phyloP scores from a whole-genome alignment of 768 basidiomycete genomes.

The Panaeolus papilionaceus region DNA sequence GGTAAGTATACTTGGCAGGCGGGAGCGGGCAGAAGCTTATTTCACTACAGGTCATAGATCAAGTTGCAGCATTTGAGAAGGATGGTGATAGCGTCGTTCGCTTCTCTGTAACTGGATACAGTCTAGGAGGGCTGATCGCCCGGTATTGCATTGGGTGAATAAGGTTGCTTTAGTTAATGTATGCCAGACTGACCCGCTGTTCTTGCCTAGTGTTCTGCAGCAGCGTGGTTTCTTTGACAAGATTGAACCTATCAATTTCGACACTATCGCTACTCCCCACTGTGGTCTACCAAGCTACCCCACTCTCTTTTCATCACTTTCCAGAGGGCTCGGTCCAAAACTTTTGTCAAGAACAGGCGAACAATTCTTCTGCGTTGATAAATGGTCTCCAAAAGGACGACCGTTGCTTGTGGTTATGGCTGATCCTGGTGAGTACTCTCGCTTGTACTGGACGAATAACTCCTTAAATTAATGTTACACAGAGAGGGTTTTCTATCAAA shows the following conservation, averaged over 20 bases:
- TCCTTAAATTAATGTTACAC: not conserved
- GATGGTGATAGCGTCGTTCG: constrained; percentile 65
- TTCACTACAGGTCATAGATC: constrained; percentile 55
- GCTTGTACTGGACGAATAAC: too few species aligned
- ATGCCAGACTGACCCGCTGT: not conserved
- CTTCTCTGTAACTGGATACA: constrained; percentile 81
- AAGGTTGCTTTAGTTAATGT: constrained; percentile 28
- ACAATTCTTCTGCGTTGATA: constrained; percentile 77
- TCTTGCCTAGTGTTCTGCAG: constrained; percentile 57
- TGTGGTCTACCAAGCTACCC: constrained; percentile 74
- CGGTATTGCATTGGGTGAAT: constrained; percentile 76
- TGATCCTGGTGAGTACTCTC: constrained; percentile 64
- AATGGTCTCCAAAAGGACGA: constrained; percentile 70
- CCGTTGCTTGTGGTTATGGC: constrained; percentile 80
- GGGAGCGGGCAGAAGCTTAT: not conserved
- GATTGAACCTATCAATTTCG: constrained; percentile 79
- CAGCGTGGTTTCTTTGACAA: constrained; percentile 75
- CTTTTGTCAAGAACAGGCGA: constrained; percentile 82
- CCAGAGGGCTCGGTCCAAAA: constrained; percentile 64
- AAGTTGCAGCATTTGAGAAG: constrained; percentile 56
- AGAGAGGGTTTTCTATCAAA: constrained; percentile 82
- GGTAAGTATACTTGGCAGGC: constrained; percentile 44
- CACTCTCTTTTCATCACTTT: constrained; percentile 60
- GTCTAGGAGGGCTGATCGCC: constrained; percentile 81
- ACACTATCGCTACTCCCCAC: constrained; percentile 84